Evolutionary conservation across 257 asterid genomes (phyloP), one percentile per base, ranked within the genome.

Genomic region (Solanum ahanhuiri): DNA sequence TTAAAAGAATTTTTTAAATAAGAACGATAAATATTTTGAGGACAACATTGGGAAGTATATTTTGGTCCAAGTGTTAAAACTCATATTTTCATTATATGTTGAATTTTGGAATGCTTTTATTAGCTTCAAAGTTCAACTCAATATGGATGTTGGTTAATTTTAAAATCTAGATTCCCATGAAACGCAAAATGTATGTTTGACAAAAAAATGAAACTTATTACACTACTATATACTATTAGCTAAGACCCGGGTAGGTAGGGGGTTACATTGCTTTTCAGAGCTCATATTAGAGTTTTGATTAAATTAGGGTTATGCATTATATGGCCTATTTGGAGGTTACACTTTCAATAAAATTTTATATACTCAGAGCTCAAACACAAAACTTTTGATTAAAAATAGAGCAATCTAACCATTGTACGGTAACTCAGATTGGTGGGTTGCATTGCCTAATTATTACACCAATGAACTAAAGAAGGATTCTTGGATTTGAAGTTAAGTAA

Each of bases 361-460:
- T 54, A 54, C 7, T 51, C 22, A 2, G 2, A 51, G 1, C 3
- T 51, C 3, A 51, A 17, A 51, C 0, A 6, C 3, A 17, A 54
- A 0, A 17, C 1, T 1, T 54, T 0, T 6, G 0, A 54, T 17
- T 17, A 54, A 54, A 0, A 54, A 17, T 54, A 54, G 1, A 54
- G 0, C 3, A 17, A 2, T 54, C 1, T 2, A 1, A 0, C 3
- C 4, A 6, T 2, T 18, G 9, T 5, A 51, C 3, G 1, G 1
- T 8, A 5, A 51, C 3, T 5, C 8, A 51, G 1, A 2, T 54
- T 9, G 70, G 4, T 14, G 9, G 30, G 0, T 11, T 20, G 6
- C 33, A 22, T 35, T 37, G n/a, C 35, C 63, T 76, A 23, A 76
- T 76, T n/a, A 76, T 41, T 23, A 77, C 83, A 77, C 37, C 18